Conservation (phyloP, 768 basidiomycete genomes). For the Phylloporus arenicola region DNA sequence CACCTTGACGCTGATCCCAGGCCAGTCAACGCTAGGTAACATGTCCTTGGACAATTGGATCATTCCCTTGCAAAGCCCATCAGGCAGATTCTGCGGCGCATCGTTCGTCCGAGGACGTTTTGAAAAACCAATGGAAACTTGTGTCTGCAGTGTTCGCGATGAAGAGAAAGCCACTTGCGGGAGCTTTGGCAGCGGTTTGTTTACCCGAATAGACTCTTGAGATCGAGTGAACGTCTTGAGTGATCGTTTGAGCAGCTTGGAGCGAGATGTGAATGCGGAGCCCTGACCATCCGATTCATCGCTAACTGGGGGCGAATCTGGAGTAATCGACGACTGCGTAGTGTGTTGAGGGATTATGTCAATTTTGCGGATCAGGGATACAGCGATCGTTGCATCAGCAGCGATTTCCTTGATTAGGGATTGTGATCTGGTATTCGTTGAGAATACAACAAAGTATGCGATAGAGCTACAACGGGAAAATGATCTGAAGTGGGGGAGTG, state of each 20-base stretch:
- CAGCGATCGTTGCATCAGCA: constrained; percentile 64
- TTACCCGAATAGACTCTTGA: constrained; percentile 1
- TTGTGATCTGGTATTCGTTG: constrained; percentile 53
- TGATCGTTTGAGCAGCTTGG: constrained; percentile 29
- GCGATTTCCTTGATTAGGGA: constrained; percentile 59
- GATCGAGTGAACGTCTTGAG: constrained; percentile 19
- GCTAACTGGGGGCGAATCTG: constrained; percentile 43
- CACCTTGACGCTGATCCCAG: constrained; percentile 64
- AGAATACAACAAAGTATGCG: constrained; percentile 70
- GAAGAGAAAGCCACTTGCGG: constrained; percentile 17
- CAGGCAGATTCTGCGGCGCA: constrained; percentile 51
- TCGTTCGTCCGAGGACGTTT: constrained; percentile 53
- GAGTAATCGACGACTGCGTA: constrained; percentile 41
- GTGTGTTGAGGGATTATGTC: constrained; percentile 41
- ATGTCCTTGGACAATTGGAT: constrained; percentile 52
- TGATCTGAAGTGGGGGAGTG: constrained; percentile 54
- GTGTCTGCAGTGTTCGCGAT: constrained; percentile 28
- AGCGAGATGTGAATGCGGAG: constrained; percentile 7
- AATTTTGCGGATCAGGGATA: constrained; percentile 59
- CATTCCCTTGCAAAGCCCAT: constrained; percentile 61
- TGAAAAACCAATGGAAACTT: constrained; percentile 62
- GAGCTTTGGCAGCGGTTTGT: constrained; percentile 26
- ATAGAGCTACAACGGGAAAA: constrained; percentile 61
- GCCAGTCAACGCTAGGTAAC: constrained; percentile 63
- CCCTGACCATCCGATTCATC: constrained; percentile 37